A percentile compares a stretch with the other conserved stretches of the same genome.
Evolutionary conservation across 345 rosid species (phyloP).

Genomic region (Geranium rotundifolium): DNA sequence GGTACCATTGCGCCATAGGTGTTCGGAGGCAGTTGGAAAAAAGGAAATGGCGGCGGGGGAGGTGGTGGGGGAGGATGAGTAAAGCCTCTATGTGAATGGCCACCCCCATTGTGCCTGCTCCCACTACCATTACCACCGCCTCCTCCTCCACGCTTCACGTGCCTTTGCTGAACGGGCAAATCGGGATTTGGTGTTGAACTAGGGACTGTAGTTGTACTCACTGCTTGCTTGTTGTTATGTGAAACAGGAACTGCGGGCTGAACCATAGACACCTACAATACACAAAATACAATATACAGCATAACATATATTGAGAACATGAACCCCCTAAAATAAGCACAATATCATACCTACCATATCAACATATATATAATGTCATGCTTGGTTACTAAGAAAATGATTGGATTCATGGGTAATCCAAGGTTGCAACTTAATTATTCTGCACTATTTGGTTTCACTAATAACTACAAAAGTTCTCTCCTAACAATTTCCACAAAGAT

Average conservation of each 20-base stretch:
- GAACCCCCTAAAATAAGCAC: neutral
- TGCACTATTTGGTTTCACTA: too few species aligned
- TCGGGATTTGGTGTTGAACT: constrained; percentile 21
- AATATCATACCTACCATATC: neutral
- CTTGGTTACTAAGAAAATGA: neutral
- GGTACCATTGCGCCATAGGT: constrained; percentile 22
- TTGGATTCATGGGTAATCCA: neutral
- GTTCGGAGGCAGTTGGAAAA: constrained; percentile 21
- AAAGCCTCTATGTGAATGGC: constrained; percentile 17
- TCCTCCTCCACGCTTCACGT: constrained; percentile 26
- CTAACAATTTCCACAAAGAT: neutral
- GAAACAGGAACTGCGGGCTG: constrained; percentile 7
- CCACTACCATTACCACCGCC: too few species aligned
- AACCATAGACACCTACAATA: constrained; percentile 20
- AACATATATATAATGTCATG: neutral
- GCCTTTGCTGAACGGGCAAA: constrained; percentile 23
- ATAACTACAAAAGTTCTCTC: neutral
- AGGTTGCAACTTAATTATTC: too few species aligned
- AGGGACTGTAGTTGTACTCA: constrained; percentile 26
- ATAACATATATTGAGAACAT: neutral
- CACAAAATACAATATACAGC: neutral
- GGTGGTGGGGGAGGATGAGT: constrained; percentile 25
- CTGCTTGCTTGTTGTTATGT: constrained; percentile 22
- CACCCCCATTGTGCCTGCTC: constrained; percentile 22
- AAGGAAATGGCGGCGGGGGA: constrained; percentile 34